Evolutionary conservation across 23 red algal genomes (phyloP), one percentile per base, ranked within the genome.

Genomic region (Gracilaria gracilis): DNA sequence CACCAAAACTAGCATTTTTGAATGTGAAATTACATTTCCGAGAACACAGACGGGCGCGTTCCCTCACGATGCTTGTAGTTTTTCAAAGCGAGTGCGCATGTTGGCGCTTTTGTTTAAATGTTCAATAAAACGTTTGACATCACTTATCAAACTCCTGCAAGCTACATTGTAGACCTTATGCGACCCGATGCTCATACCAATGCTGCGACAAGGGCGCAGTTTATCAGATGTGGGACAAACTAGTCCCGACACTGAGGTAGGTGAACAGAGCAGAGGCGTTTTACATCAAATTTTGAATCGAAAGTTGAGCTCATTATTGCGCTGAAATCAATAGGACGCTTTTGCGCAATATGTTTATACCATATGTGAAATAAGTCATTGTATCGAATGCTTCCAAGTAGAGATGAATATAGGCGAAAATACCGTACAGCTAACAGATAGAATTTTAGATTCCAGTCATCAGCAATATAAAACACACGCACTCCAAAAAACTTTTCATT

Each of bases 211-310:
- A 72, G 50, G 12, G 40, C 82, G 29, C 82, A 86, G 50, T 55
- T 14, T 29, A 55, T 21, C 17, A 83, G 25, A 36, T 83, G 54
- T 16, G 58, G 49, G 1, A 70, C 14, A 36, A 1, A 86, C 49
- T 39, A 86, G 42, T 74, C 82, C 82, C 64, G 74, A 15, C 9
- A 33, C 2, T 65, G 19, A 1, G 44, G 5, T 2, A 86, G 0
- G 1, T 75, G 1, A 44, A 34, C 35, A 27, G 61, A 70, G 46
- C 82, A 86, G 0, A 86, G 39, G 1, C 82, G 82, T 75, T 86
- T 86, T 40, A 86, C 62, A 71, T 74, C 82, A 28, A 65, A 72
- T 28, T 36, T 16, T 53, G 21, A 16, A 73, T 86, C 82, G 0
- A 65, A 86, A 4, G 62, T 86, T 12, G 61, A 49, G 32, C 67